Conservation (phyloP, 805 yeast genomes). For the Cyberlindnera veronae region DNA sequence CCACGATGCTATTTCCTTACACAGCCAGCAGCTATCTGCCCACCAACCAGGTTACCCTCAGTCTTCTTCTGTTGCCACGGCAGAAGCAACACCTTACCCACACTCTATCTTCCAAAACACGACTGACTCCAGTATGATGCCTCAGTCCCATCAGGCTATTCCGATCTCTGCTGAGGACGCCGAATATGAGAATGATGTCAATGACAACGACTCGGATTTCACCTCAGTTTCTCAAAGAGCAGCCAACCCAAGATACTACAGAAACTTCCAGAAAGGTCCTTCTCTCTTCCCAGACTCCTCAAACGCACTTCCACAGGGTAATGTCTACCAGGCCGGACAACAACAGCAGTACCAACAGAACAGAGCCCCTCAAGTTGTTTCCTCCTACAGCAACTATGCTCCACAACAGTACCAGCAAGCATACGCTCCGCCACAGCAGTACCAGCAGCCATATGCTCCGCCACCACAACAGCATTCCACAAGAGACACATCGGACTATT, state of each 20-base stretch:
- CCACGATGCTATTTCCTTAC: background rate
- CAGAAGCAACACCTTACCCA: slow-evolving; percentile 7
- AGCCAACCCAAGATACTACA: slow-evolving; percentile 53
- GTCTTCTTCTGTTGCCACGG: too few relatives aligned
- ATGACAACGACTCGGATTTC: slow-evolving; percentile 52
- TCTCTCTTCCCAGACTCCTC: slow-evolving; percentile 23
- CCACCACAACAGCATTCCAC: slow-evolving; percentile 5
- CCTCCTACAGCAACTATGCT: background rate
- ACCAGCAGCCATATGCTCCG: slow-evolving; percentile 3
- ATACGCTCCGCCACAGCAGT: slow-evolving; percentile 4
- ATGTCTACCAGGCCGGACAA: slow-evolving; percentile 1
- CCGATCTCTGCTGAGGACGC: slow-evolving; percentile 7
- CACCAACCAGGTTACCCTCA: too few relatives aligned
- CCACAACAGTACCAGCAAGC: slow-evolving; percentile 7
- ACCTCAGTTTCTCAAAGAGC: slow-evolving; percentile 80
- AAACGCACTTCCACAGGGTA: background rate
- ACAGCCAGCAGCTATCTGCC: background rate
- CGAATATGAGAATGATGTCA: slow-evolving; percentile 22
- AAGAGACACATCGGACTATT: slow-evolving; percentile 35
- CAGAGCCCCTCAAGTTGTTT: too few relatives aligned
- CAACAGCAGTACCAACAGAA: slow-evolving; percentile 2
- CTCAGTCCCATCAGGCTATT: background rate
- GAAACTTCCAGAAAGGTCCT: slow-evolving; percentile 32
- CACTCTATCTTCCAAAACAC: slow-evolving; percentile 6
- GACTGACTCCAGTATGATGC: background rate